A percentile compares a stretch with the other conserved stretches of the same genome.
These are phyloP conservation scores for Elsinoe ampelina DNA, from an alignment of 2,329 filamentous ascomycete species.

Conservation along the genomic window DNA sequence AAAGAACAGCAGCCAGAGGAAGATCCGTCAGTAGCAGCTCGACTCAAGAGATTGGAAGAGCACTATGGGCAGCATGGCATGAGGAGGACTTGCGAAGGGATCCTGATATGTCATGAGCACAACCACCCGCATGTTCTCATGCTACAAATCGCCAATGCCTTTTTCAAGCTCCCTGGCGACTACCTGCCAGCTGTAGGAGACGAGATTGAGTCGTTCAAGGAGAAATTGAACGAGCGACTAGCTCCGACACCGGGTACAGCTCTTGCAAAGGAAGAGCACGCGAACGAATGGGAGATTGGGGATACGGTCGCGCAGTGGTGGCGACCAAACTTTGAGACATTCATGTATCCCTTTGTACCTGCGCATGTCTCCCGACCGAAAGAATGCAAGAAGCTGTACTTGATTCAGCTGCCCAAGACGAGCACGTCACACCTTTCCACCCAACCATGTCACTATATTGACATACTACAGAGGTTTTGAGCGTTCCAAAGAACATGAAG, in stretches of 20 bases:
- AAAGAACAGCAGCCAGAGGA: slow-evolving; percentile 98
- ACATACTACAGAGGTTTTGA: slow-evolving; percentile 65
- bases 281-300: slow-evolving; percentile 75
- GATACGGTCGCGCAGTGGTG: slow-evolving; percentile 98
- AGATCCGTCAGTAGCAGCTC: slow-evolving; percentile 87
- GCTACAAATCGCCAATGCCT: slow-evolving; percentile 98
- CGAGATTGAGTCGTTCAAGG: slow-evolving; percentile 91
- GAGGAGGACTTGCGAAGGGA: slow-evolving; percentile 92
- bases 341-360: slow-evolving; percentile 98
- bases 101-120: slow-evolving; percentile 96
- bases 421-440: slow-evolving; percentile 50
- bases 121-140: slow-evolving; percentile 98
- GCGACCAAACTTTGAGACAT: slow-evolving; percentile 97
- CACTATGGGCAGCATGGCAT: slow-evolving; percentile 89
- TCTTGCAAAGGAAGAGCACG: slow-evolving; percentile 57
- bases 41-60: slow-evolving; percentile 88
- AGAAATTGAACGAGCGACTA: slow-evolving; percentile 80
- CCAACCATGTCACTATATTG: background rate
- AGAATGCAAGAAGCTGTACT: slow-evolving; percentile 98
- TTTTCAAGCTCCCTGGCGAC: slow-evolving; percentile 97
- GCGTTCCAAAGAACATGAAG: slow-evolving; percentile 99
- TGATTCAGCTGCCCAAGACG: slow-evolving; percentile 84
- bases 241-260: slow-evolving; percentile 74
- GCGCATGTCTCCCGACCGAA: slow-evolving; percentile 93
- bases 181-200: slow-evolving; percentile 85